Evolutionary conservation across 1,284 basidiomycete genomes (phyloP).

Genomic region (Stygiomarasmius scandens): DNA sequence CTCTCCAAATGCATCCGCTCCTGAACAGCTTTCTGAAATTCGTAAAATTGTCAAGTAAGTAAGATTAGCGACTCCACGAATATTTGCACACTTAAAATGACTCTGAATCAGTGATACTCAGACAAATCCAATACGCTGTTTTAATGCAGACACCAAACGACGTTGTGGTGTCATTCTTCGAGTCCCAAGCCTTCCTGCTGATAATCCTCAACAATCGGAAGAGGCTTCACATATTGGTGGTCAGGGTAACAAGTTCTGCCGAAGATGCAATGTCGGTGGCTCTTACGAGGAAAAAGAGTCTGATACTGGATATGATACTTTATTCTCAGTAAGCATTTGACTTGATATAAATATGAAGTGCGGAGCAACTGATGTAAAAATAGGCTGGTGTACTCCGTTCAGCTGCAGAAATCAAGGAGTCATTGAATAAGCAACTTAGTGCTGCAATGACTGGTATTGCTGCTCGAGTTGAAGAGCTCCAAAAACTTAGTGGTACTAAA

Average conservation of each 20-base stretch:
- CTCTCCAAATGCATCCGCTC: conserved; percentile 12
- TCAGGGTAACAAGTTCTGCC: conserved; percentile 24
- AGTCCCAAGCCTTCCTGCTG: conserved; percentile 25
- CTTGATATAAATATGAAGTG: background rate
- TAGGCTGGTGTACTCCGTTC: background rate
- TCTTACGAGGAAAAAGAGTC: conserved; percentile 19
- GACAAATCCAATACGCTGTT: background rate
- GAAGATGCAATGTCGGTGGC: conserved; percentile 26
- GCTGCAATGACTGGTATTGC: conserved; percentile 19
- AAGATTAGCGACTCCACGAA: no score
- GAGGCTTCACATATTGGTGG: conserved; percentile 26
- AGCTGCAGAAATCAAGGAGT: background rate
- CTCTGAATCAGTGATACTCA: background rate
- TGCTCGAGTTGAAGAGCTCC: conserved; percentile 20
- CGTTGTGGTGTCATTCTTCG: conserved; percentile 13
- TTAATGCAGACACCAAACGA: conserved; percentile 3
- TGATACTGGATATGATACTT: conserved; percentile 25
- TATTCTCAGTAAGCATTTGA: conserved; percentile 13
- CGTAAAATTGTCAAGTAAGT: conserved; percentile 1
- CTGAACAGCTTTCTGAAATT: background rate
- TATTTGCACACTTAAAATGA: background rate
- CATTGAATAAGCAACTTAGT: background rate
- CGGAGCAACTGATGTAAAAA: background rate
- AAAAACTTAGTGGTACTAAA: conserved; percentile 30
- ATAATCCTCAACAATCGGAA: conserved; percentile 33